A percentile compares a stretch with the other conserved stretches of the same genome.
These are phyloP conservation scores for Aphanocladium album DNA, from an alignment of 2,329 filamentous ascomycete species.

Conservation along the genomic window DNA sequence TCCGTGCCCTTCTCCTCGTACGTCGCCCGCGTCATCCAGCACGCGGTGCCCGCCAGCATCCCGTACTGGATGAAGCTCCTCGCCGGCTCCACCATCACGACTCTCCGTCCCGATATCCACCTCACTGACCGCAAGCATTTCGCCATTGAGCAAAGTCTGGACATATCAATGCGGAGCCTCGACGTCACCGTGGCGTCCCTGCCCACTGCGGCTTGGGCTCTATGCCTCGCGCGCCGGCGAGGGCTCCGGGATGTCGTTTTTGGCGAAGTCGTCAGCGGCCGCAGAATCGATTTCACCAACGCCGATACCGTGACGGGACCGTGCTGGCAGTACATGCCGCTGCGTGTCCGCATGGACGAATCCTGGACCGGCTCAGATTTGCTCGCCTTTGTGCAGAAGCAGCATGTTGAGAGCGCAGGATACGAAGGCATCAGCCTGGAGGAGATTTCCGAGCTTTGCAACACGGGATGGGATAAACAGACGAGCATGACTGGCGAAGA, in stretches of 20 bases:
- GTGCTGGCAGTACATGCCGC: conserved; percentile 62
- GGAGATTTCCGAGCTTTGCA: conserved; percentile 47
- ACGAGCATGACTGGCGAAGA: conserved; percentile 17
- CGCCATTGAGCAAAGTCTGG: conserved; percentile 36
- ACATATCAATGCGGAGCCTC: conserved; percentile 43
- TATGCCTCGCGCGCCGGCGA: conserved; percentile 54
- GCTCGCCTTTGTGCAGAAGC: conserved; percentile 49
- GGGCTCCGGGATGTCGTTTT: conserved; percentile 55
- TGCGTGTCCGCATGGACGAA: conserved; percentile 50
- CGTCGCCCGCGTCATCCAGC: conserved; percentile 36
- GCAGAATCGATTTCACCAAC: conserved; percentile 47
- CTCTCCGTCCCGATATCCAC: conserved; percentile 35
- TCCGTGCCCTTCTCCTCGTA: conserved; percentile 42
- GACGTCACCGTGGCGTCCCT: conserved; percentile 60
- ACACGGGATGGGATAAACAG: conserved; percentile 33
- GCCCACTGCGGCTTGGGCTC: conserved; percentile 62
- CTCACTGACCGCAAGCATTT: conserved; percentile 33
- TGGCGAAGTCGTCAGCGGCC: conserved; percentile 61
- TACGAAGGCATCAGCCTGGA: conserved; percentile 50
- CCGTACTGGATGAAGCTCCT: conserved; percentile 59
- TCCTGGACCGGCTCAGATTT: conserved; percentile 49
- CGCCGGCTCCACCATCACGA: conserved; percentile 46
- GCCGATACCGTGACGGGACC: conserved; percentile 57
- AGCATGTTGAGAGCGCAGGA: conserved; percentile 51
- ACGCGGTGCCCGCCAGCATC: conserved; percentile 43